Evolutionary conservation across 2,329 filamentous ascomycete species (phyloP).

Genomic region (Myrmaecium sp.): DNA sequence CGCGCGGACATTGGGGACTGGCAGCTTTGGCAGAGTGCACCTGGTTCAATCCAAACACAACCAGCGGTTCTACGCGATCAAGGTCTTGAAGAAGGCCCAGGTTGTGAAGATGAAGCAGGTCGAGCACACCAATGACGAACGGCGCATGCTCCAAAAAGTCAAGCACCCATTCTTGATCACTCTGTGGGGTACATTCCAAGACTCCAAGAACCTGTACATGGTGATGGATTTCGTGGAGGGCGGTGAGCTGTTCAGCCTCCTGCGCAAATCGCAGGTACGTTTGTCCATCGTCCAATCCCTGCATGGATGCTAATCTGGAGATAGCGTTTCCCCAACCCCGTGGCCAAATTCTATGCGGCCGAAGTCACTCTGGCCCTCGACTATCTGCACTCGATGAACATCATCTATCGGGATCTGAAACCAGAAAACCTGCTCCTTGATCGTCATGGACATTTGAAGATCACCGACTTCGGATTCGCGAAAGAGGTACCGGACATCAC

Average conservation of each 20-base stretch:
- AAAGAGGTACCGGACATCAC: conserved; percentile 98
- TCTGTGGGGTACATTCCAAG: conserved; percentile 95
- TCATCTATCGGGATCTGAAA: conserved; percentile 96
- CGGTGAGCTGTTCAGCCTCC: conserved; percentile 86
- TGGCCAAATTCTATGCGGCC: conserved; percentile 97
- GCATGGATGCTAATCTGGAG: conserved; percentile 3
- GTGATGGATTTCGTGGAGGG: conserved; percentile 99
- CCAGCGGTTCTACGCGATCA: conserved; percentile 93
- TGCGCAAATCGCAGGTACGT: conserved; percentile 79
- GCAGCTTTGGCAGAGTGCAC: conserved; percentile 92
- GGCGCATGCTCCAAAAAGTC: conserved; percentile 87
- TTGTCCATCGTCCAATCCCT: conserved; percentile 4
- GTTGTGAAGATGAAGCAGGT: conserved; percentile 99
- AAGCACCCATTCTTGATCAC: conserved; percentile 97
- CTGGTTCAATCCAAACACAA: conserved; percentile 97
- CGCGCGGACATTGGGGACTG: conserved; percentile 81
- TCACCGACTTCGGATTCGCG: conserved; percentile 96
- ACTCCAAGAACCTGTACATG: conserved; percentile 94
- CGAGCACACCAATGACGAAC: conserved; percentile 96
- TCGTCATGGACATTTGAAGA: conserved; percentile 86
- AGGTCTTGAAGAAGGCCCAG: conserved; percentile 95
- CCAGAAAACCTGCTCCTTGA: conserved; percentile 86
- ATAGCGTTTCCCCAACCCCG: conserved; percentile 96
- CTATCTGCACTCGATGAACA: conserved; percentile 84
- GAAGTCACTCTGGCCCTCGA: conserved; percentile 92